phyloP scores from a whole-genome alignment of 2,329 filamentous ascomycete genomes.

The Colletotrichum lindemuthianum region DNA sequence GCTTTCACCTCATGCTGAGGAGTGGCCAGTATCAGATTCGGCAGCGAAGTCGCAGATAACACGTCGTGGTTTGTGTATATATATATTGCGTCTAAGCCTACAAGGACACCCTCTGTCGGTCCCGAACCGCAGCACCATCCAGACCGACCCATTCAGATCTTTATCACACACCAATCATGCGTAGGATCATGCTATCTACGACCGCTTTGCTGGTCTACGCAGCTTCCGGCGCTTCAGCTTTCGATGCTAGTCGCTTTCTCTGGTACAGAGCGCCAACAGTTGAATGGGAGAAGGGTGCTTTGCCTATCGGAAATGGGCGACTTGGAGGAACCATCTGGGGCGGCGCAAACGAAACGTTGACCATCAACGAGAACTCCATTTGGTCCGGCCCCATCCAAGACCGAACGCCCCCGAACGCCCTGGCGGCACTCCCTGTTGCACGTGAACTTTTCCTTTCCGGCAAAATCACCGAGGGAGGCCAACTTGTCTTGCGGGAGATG shows the following conservation, averaged over 20 bases:
- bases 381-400: conserved; percentile 57
- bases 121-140: no score
- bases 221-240: not conserved
- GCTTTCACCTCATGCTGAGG: no score
- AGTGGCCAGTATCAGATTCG: no score
- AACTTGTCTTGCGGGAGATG: conserved; percentile 46
- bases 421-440: conserved; percentile 45
- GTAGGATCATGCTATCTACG: no score
- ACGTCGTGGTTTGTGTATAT: no score
- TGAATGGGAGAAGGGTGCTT: conserved; percentile 41
- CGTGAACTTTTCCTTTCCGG: conserved; percentile 49
- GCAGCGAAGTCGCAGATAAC: no score
- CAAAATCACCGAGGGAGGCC: conserved; percentile 49
- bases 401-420: conserved; percentile 51
- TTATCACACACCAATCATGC: no score
- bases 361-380: conserved; percentile 59
- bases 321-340: conserved; percentile 55
- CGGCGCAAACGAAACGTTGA: conserved; percentile 51
- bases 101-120: no score
- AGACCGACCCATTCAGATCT: no score
- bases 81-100: no score
- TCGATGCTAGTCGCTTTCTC: conserved; percentile 18
- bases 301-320: conserved; percentile 61
- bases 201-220: not conserved
- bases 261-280: conserved; percentile 23